phyloP scores from a whole-genome alignment of 306 rosid species.

The Cucumis hystrix region DNA sequence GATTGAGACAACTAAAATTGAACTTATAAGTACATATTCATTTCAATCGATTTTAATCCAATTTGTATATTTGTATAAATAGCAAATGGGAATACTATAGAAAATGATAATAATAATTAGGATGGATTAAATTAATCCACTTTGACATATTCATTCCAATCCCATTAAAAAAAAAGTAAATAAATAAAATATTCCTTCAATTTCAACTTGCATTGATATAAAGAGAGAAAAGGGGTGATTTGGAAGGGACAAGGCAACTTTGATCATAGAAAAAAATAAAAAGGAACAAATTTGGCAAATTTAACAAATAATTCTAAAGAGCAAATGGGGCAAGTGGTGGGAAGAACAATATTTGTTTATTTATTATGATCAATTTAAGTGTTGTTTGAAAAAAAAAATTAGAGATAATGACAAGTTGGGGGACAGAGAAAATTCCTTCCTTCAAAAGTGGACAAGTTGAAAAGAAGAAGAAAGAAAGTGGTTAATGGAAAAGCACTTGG shows the following conservation, averaged over 20 bases:
- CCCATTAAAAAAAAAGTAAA: too few relatives aligned
- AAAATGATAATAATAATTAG: neutral
- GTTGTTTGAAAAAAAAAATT: neutral
- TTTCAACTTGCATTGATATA: neutral
- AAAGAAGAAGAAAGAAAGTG: neutral
- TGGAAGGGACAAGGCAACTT: neutral
- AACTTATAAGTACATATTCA: neutral
- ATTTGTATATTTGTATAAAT: too few relatives aligned
- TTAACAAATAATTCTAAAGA: neutral
- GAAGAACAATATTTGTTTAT: neutral
- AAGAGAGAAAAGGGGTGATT: neutral
- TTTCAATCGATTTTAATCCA: neutral
- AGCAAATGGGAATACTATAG: too few relatives aligned
- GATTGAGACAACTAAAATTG: neutral
- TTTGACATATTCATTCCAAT: neutral
- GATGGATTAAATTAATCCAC: neutral
- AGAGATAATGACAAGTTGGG: neutral
- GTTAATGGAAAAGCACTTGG: neutral
- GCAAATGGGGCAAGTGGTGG: conserved; percentile 3
- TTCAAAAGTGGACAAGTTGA: conserved; percentile 16
- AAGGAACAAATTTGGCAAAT: neutral
- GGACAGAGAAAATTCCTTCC: neutral
- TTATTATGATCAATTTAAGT: neutral
- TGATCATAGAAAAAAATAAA: neutral
- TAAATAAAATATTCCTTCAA: neutral